phyloP scores from a whole-genome alignment of 768 basidiomycete genomes.

The Tremella mesenterica region DNA sequence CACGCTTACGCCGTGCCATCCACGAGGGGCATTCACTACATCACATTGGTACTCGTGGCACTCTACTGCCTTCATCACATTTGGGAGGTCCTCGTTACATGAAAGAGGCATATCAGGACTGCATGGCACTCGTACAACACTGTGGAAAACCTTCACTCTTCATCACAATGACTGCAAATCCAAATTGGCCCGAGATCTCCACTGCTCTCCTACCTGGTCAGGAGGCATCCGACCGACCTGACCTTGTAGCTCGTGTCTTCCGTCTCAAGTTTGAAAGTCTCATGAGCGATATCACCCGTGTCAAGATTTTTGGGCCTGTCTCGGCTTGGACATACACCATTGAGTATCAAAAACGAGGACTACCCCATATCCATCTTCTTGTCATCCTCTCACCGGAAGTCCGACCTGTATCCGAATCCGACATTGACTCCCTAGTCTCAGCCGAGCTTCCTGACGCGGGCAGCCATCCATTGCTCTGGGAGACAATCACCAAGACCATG shows the following conservation, averaged over 20 bases:
- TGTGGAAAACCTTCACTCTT: constrained; percentile 14
- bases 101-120: constrained; percentile 20
- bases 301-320: constrained; percentile 47
- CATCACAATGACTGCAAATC: constrained; percentile 18
- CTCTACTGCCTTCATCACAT: constrained; percentile 14
- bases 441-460: constrained; percentile 49
- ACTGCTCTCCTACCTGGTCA: constrained; percentile 10
- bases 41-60: constrained; percentile 4
- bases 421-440: constrained; percentile 48
- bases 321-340: constrained; percentile 52
- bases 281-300: constrained; percentile 42
- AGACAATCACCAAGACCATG: constrained; percentile 48
- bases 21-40: not conserved
- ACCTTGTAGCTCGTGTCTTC: constrained; percentile 51
- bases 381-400: constrained; percentile 45
- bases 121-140: constrained; percentile 20
- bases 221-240: constrained; percentile 45
- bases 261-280: constrained; percentile 46
- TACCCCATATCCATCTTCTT: constrained; percentile 54
- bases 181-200: constrained; percentile 20
- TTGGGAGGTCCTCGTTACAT: constrained; percentile 13
- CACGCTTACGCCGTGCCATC: constrained; percentile 7
- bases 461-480: constrained; percentile 46
- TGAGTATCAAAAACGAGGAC: constrained; percentile 55
- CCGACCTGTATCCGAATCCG: constrained; percentile 44